Percentiles rank a stretch among this genome's conserved stretches.
Conservation (phyloP, 192 early-diverging fungal genomes). For the Coemansia reversa region DNA sequence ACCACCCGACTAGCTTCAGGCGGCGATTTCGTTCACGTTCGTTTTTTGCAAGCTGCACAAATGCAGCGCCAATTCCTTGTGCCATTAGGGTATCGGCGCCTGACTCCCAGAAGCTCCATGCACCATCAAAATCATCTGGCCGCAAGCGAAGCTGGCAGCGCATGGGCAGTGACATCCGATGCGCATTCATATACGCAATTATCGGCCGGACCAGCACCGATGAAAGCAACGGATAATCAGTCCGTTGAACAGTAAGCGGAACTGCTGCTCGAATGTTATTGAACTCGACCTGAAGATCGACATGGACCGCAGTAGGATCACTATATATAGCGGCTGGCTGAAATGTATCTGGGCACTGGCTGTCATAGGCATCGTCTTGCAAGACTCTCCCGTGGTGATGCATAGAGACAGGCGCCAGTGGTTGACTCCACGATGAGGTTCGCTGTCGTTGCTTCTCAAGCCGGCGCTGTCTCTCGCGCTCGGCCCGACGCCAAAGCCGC, state of each 20-base stretch:
- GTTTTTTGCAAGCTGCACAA: conserved; percentile 74
- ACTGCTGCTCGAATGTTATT: conserved; percentile 90
- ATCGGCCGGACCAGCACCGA: conserved; percentile 88
- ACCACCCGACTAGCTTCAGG: conserved; percentile 85
- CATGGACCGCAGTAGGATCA: conserved; percentile 43
- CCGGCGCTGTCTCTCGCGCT: conserved; percentile 41
- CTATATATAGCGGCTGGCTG: background rate
- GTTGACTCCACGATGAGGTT: conserved; percentile 48
- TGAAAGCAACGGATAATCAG: conserved; percentile 73
- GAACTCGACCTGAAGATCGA: conserved; percentile 82
- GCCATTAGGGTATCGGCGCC: conserved; percentile 70
- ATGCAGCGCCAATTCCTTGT: conserved; percentile 79
- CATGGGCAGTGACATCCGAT: conserved; percentile 82
- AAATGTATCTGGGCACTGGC: background rate
- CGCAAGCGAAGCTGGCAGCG: conserved; percentile 76
- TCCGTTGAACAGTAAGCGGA: conserved; percentile 61
- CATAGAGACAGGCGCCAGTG: conserved; percentile 27
- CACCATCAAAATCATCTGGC: conserved; percentile 84
- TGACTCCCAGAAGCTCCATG: conserved; percentile 88
- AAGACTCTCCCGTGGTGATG: conserved; percentile 20
- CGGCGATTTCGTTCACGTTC: conserved; percentile 78
- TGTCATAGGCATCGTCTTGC: background rate
- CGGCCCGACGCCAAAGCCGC: conserved; percentile 31
- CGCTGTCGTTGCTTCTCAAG: conserved; percentile 48
- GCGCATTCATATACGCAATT: conserved; percentile 92